Evolutionary conservation across 352 stramenopile genomes (phyloP).

Genomic region (Globisporangium splendens): DNA sequence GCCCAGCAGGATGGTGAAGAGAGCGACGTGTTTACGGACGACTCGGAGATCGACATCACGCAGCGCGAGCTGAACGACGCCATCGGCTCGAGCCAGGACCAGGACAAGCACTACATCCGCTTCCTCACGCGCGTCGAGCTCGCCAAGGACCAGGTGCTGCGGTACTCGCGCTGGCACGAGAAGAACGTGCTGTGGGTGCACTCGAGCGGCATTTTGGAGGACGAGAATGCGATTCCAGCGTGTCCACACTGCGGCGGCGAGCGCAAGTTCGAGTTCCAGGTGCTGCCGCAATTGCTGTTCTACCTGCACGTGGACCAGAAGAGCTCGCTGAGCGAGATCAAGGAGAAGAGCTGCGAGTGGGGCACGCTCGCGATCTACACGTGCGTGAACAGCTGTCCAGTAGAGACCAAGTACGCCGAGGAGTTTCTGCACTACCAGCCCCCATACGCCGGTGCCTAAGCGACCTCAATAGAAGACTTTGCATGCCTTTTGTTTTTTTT

Average conservation of each 20-base stretch:
- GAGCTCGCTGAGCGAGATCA: constrained; percentile 50
- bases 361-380: constrained; percentile 92
- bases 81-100: constrained; percentile 46
- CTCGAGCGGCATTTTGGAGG: constrained; percentile 39
- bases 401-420: constrained; percentile 45
- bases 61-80: constrained; percentile 76
- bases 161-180: constrained; percentile 89
- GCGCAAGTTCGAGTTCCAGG: constrained; percentile 93
- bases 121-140: constrained; percentile 83
- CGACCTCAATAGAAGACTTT: constrained; percentile 1
- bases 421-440: constrained; percentile 81
- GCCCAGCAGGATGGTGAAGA: constrained; percentile 19
- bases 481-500: neutral
- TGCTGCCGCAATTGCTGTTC: constrained; percentile 93
- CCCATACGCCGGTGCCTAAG: constrained; percentile 46
- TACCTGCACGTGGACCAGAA: constrained; percentile 83
- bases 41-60: constrained; percentile 71
- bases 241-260: constrained; percentile 79
- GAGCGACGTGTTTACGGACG: constrained; percentile 57
- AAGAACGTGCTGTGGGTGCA: constrained; percentile 88
- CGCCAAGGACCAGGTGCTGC: constrained; percentile 81
- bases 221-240: constrained; percentile 36
- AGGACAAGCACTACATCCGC: constrained; percentile 75
- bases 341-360: constrained; percentile 82
- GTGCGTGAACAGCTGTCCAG: constrained; percentile 85